These are phyloP conservation scores for Zygosaccharomyces siamensis DNA, from an alignment of 805 yeast genomes.

Conservation along the genomic window DNA sequence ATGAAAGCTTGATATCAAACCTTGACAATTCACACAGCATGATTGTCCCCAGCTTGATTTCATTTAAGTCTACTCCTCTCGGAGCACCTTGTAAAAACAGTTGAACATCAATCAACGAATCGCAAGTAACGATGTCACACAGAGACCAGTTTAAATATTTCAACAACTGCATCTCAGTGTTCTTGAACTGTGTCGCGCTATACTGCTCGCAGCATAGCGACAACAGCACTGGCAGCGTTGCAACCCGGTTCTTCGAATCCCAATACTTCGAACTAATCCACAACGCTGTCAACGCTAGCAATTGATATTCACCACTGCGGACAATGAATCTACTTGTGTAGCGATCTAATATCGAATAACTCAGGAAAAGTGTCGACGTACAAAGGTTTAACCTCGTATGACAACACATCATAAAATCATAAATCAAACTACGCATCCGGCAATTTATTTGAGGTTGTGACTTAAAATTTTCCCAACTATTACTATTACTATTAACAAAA, in stretches of 20 bases:
- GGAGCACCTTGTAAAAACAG: slow-evolving; percentile 28
- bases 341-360: slow-evolving; percentile 73
- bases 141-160: slow-evolving; percentile 62
- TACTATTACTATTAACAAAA: slow-evolving; percentile 10
- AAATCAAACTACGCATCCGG: slow-evolving; percentile 66
- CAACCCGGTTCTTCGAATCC: slow-evolving; percentile 63
- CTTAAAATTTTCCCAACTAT: slow-evolving; percentile 30
- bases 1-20: slow-evolving; percentile 55
- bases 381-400: slow-evolving; percentile 59
- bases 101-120: slow-evolving; percentile 55
- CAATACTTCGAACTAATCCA: slow-evolving; percentile 84
- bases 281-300: slow-evolving; percentile 78
- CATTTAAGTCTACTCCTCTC: slow-evolving; percentile 34
- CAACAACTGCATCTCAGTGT: slow-evolving; percentile 65
- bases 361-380: slow-evolving; percentile 60
- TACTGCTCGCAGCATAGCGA: slow-evolving; percentile 56
- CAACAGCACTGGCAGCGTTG: slow-evolving; percentile 47
- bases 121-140: slow-evolving; percentile 53
- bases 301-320: slow-evolving; percentile 75
- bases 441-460: slow-evolving; percentile 40
- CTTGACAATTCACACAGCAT: slow-evolving; percentile 64
- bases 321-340: slow-evolving; percentile 80
- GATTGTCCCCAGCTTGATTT: slow-evolving; percentile 51
- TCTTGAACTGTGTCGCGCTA: slow-evolving; percentile 51
- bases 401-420: slow-evolving; percentile 76